Conservation (phyloP, 257 asterid species). For the Primulina tabacum region DNA sequence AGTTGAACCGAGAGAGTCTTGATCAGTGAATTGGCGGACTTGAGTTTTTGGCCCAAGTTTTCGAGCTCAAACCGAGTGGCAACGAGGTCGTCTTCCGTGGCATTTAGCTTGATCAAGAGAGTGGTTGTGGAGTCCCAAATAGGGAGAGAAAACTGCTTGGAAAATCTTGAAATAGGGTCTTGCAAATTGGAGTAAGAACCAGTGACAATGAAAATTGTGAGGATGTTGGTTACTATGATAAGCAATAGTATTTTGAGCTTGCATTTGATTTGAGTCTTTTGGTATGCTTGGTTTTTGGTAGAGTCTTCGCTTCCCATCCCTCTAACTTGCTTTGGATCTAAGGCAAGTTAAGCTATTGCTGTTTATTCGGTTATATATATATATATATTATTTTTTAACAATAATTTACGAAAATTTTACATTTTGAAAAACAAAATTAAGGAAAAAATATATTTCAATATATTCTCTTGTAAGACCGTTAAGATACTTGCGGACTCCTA, state of each 20-base stretch:
- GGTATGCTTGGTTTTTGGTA: conserved; percentile 34
- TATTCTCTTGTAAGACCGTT: no score
- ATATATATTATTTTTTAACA: conserved; percentile 10
- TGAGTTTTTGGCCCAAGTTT: conserved; percentile 34
- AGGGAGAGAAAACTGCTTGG: conserved; percentile 21
- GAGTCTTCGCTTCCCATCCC: conserved; percentile 37
- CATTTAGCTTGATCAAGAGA: conserved; percentile 36
- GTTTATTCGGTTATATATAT: neutral
- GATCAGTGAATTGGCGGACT: conserved; percentile 30
- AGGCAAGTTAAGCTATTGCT: neutral
- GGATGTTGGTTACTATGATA: conserved; percentile 39
- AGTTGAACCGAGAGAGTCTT: conserved; percentile 27
- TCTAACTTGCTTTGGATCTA: conserved; percentile 21
- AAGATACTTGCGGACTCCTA: no score
- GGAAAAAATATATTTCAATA: no score
- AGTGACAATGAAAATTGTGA: conserved; percentile 46
- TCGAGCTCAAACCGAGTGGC: conserved; percentile 24
- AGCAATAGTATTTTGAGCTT: conserved; percentile 38
- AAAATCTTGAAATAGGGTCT: conserved; percentile 20
- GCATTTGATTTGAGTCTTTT: conserved; percentile 29
- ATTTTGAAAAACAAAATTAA: no score
- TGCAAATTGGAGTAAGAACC: conserved; percentile 21
- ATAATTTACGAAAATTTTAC: neutral
- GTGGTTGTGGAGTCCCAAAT: conserved; percentile 20
- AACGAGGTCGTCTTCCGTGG: conserved; percentile 34